These are phyloP conservation scores for Chaetomium tenue DNA, from an alignment of 495 filamentous ascomycete species.

Conservation along the genomic window DNA sequence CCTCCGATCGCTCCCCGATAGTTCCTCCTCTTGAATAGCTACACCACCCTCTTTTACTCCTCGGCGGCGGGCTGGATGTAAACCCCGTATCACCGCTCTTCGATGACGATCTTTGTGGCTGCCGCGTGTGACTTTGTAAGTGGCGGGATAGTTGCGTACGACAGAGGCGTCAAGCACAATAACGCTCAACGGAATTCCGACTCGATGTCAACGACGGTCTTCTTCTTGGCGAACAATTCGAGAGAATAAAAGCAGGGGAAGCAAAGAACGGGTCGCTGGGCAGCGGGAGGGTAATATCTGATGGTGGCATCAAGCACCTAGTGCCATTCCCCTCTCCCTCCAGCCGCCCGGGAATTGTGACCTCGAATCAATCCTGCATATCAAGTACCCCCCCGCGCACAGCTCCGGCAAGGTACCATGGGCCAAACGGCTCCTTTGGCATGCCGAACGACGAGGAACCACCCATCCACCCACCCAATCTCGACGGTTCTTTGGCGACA, in stretches of 20 bases:
- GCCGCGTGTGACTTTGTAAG: conserved; percentile 17
- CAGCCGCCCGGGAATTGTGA: conserved; percentile 34
- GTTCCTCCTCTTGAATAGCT: not conserved
- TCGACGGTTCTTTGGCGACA: conserved; percentile 31
- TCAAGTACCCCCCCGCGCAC: conserved; percentile 8
- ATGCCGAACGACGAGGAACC: conserved; percentile 20
- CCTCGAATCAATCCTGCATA: conserved; percentile 27
- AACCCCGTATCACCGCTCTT: conserved; percentile 22
- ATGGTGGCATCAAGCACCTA: conserved; percentile 18
- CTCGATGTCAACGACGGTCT: conserved; percentile 4
- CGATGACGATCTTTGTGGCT: conserved; percentile 25
- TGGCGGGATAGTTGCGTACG: conserved; percentile 2
- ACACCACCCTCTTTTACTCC: not conserved
- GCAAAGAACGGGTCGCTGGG: conserved; percentile 20
- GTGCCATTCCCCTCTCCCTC: conserved; percentile 26
- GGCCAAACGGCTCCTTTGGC: conserved; percentile 11
- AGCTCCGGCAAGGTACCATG: conserved; percentile 10
- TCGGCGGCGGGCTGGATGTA: not conserved
- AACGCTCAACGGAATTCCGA: not conserved
- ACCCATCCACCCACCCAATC: conserved; percentile 24
- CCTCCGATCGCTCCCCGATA: not conserved
- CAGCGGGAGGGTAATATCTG: conserved; percentile 34
- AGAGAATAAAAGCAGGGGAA: conserved; percentile 13
- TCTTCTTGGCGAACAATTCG: conserved; percentile 6
- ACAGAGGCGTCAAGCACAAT: conserved; percentile 3